A percentile compares a stretch with the other conserved stretches of the same genome.
Conservation (phyloP, 331 rosid species). For the Quercus tomentella region DNA sequence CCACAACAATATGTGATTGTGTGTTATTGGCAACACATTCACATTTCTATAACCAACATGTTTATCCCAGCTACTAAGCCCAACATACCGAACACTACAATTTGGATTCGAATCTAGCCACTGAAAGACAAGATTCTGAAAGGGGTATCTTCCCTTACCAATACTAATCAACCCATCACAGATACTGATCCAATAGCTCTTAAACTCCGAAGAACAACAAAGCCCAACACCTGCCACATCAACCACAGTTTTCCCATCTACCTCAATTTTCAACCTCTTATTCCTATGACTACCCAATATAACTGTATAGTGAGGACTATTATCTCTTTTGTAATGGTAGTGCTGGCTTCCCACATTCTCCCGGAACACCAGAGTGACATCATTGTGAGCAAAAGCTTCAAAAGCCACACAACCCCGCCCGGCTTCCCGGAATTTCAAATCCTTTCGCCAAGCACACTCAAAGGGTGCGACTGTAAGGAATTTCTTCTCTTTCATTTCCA, state of each 20-base stretch:
- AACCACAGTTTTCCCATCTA: conserved; percentile 74
- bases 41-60: conserved; percentile 91
- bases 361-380: conserved; percentile 79
- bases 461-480: conserved; percentile 84
- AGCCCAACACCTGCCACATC: conserved; percentile 79
- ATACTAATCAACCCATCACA: conserved; percentile 85
- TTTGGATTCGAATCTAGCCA: conserved; percentile 84
- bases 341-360: conserved; percentile 92
- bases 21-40: conserved; percentile 61
- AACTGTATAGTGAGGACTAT: conserved; percentile 81
- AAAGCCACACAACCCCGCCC: conserved; percentile 94
- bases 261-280: conserved; percentile 71
- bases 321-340: conserved; percentile 91
- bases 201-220: conserved; percentile 71
- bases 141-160: conserved; percentile 84
- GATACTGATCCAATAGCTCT: conserved; percentile 90
- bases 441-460: conserved; percentile 94
- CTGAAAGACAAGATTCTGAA: conserved; percentile 81
- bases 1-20: conserved; percentile 52
- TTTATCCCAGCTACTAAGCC: conserved; percentile 98
- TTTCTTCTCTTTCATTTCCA: conserved; percentile 60
- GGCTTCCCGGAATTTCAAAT: conserved; percentile 77
- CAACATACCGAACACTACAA: conserved; percentile 74
- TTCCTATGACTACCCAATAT: conserved; percentile 95
- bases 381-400: conserved; percentile 89